Evolutionary conservation across 164 flowering plant species (phyloP).

Genomic region (Paratinospora sagittata): DNA sequence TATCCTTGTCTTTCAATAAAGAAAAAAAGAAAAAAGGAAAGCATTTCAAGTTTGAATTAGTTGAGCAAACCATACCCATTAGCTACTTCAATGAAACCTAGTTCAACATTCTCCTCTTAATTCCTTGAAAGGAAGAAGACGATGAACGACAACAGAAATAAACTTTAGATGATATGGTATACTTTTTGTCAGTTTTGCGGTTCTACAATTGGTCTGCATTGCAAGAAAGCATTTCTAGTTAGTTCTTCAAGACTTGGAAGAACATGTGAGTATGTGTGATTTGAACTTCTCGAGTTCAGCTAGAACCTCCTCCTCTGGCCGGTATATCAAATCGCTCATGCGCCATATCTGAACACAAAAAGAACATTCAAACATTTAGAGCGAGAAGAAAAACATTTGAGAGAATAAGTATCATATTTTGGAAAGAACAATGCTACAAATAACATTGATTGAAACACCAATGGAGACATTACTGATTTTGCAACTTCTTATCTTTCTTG

Average conservation of each 20-base stretch:
- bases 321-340: slow-evolving; percentile 86
- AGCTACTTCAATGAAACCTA: background rate
- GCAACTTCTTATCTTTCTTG: no score
- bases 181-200: background rate
- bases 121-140: background rate
- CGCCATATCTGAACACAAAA: slow-evolving; percentile 73
- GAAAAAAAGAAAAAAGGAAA: no score
- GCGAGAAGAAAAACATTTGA: background rate
- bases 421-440: no score
- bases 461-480: no score
- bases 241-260: slow-evolving; percentile 29
- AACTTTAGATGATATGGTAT: background rate
- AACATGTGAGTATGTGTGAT: slow-evolving; percentile 64
- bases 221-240: background rate
- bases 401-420: no score
- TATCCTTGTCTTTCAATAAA: no score
- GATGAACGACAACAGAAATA: background rate
- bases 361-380: background rate
- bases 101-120: background rate
- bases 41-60: background rate
- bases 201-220: background rate
- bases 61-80: background rate
- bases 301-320: slow-evolving; percentile 86
- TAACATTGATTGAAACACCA: no score
- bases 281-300: slow-evolving; percentile 88